Percentiles rank a stretch among this genome's conserved stretches.
phyloP scores from a whole-genome alignment of 257 asterid genomes.

The Cruciata laevipes region DNA sequence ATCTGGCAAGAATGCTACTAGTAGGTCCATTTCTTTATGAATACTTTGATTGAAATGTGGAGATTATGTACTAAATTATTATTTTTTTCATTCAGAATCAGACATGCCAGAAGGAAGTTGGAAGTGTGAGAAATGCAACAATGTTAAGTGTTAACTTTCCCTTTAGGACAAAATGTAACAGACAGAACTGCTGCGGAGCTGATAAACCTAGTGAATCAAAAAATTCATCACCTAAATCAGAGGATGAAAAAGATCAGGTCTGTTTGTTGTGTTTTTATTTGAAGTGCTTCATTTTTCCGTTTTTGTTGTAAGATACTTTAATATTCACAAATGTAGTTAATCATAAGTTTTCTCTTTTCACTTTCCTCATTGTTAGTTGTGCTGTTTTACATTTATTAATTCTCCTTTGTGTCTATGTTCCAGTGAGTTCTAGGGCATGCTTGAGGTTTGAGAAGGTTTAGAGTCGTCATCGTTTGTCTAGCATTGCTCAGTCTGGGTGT shows the following conservation, averaged over 20 bases:
- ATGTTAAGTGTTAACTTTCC: conserved; percentile 83
- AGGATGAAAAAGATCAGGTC: conserved; percentile 75
- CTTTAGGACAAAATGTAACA: conserved; percentile 86
- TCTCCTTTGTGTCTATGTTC: conserved; percentile 80
- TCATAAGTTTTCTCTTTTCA: too few relatives aligned
- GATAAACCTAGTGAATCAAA: conserved; percentile 65
- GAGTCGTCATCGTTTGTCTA: conserved; percentile 60
- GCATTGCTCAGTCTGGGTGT: conserved; percentile 89
- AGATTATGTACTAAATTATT: conserved; percentile 13
- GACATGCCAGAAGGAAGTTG: conserved; percentile 97
- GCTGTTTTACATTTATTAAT: conserved; percentile 46
- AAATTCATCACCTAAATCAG: conserved; percentile 46
- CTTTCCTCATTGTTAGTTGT: conserved; percentile 6
- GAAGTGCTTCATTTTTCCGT: too few relatives aligned
- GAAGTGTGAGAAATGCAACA: conserved; percentile 92
- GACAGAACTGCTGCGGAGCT: conserved; percentile 93
- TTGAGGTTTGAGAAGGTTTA: conserved; percentile 76
- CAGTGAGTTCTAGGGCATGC: conserved; percentile 97
- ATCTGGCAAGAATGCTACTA: conserved; percentile 59
- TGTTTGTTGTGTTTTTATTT: conserved; percentile 37
- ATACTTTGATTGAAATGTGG: conserved; percentile 5
- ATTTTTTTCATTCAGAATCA: conserved; percentile 33
- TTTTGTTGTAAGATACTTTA: conserved; percentile 20
- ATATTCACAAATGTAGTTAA: too few relatives aligned
- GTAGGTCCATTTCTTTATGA: conserved; percentile 38